Percentiles rank a stretch among this genome's conserved stretches.
These are phyloP conservation scores for Fusarium chaquense DNA, from an alignment of 2,329 filamentous ascomycete genomes.

Conservation along the genomic window DNA sequence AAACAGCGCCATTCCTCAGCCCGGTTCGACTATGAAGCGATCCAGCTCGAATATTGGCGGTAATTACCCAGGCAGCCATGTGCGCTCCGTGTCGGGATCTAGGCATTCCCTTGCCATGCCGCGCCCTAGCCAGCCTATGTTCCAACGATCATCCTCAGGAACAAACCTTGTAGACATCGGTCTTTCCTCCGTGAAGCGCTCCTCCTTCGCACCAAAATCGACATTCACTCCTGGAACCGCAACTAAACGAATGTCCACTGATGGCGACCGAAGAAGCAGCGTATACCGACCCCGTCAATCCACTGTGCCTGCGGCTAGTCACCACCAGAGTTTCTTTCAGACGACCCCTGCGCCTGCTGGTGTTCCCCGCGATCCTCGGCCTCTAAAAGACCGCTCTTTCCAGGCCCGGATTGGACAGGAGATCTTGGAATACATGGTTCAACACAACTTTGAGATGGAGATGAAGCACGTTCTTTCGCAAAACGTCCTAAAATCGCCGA, in stretches of 20 bases:
- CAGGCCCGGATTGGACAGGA: constrained; percentile 89
- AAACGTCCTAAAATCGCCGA: constrained; percentile 92
- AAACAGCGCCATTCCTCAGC: constrained; percentile 89
- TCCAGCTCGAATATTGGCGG: constrained; percentile 80
- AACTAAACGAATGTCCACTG: constrained; percentile 59
- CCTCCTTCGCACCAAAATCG: constrained; percentile 82
- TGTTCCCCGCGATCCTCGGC: constrained; percentile 86
- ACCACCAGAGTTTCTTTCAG: constrained; percentile 97
- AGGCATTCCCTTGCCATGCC: constrained; percentile 87
- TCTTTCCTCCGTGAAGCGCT: constrained; percentile 84
- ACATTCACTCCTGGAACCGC: constrained; percentile 67
- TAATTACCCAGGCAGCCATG: constrained; percentile 76
- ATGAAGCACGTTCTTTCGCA: constrained; percentile 95
- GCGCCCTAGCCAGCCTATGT: constrained; percentile 87
- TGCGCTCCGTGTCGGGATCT: constrained; percentile 83
- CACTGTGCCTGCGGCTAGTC: constrained; percentile 72
- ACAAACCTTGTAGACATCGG: constrained; percentile 83
- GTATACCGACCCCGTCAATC: constrained; percentile 80
- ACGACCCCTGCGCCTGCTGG: constrained; percentile 84
- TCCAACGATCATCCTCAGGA: constrained; percentile 86
- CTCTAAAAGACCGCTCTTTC: constrained; percentile 83
- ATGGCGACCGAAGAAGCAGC: constrained; percentile 78
- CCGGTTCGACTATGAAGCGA: constrained; percentile 93
- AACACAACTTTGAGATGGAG: constrained; percentile 97
- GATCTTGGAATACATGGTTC: constrained; percentile 88